These are phyloP conservation scores for Pelagophyceae sp. DNA, from an alignment of 352 stramenopile genomes.

Conservation along the genomic window DNA sequence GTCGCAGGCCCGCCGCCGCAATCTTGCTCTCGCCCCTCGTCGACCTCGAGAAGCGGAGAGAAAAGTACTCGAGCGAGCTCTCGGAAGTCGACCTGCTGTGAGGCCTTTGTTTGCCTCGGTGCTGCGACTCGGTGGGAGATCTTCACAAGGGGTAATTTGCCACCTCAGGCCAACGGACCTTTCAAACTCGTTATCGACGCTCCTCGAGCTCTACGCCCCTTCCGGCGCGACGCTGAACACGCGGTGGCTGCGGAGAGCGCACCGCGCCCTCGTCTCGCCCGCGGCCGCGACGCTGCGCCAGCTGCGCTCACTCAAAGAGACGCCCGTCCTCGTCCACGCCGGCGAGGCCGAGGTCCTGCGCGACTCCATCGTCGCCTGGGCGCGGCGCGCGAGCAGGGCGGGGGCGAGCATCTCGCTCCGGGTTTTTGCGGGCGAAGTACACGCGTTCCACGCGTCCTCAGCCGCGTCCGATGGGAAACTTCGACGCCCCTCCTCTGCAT, in stretches of 20 bases:
- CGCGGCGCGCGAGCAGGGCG: neutral
- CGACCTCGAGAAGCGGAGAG: too few relatives aligned
- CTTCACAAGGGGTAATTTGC: too few relatives aligned
- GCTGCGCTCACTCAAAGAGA: neutral
- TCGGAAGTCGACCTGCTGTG: too few relatives aligned
- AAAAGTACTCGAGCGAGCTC: too few relatives aligned
- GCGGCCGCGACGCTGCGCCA: neutral
- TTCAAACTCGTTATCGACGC: too few relatives aligned
- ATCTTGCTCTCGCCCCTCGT: too few relatives aligned
- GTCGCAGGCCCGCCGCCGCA: neutral
- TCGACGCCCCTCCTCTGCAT: too few relatives aligned
- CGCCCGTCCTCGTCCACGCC: neutral
- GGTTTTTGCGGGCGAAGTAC: neutral
- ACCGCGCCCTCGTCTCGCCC: slow-evolving; percentile 1
- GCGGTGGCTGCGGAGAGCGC: neutral
- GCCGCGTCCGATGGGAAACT: too few relatives aligned
- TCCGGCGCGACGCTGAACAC: neutral
- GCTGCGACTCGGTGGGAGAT: too few relatives aligned
- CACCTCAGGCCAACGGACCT: too few relatives aligned
- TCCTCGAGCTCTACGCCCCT: neutral
- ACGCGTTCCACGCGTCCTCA: slow-evolving; percentile 4
- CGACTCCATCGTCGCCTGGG: neutral
- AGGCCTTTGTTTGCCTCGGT: too few relatives aligned
- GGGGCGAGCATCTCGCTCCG: neutral
- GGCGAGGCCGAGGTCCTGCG: neutral